Evolutionary conservation across 139 green algal genomes (phyloP).

Genomic region (Tetraselmis chui): DNA sequence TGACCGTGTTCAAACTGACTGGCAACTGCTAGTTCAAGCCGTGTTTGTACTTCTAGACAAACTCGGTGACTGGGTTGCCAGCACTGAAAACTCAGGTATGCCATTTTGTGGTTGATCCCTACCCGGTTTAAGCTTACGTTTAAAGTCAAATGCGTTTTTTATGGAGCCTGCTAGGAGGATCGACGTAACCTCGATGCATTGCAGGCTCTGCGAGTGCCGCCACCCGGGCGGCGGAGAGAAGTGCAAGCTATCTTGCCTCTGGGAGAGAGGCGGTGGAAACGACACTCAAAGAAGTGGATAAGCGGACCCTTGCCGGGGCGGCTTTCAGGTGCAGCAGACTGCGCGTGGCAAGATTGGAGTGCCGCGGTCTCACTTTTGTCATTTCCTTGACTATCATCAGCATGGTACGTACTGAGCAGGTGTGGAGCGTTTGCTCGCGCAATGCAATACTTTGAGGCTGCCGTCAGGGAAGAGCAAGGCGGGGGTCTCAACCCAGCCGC

Average conservation of each 20-base stretch:
- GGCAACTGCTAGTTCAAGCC: constrained; percentile 37
- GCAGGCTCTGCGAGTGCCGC: neutral
- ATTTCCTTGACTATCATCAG: too few relatives aligned
- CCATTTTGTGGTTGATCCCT: too few relatives aligned
- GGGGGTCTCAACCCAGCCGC: constrained; percentile 71
- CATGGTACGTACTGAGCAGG: too few relatives aligned
- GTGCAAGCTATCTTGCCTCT: neutral
- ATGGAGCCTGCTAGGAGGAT: too few relatives aligned
- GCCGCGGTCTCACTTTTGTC: too few relatives aligned
- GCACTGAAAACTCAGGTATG: neutral
- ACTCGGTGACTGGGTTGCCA: constrained; percentile 55
- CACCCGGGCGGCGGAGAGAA: neutral
- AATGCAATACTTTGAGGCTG: constrained; percentile 78
- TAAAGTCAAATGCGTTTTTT: too few relatives aligned
- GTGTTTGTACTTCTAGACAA: constrained; percentile 82
- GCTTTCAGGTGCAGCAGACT: constrained; percentile 29
- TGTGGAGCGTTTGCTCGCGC: constrained; percentile 78
- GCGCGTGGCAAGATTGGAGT: neutral
- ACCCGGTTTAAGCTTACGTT: too few relatives aligned
- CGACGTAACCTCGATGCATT: too few relatives aligned
- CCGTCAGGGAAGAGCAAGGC: constrained; percentile 49
- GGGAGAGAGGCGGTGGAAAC: neutral
- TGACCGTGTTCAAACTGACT: neutral
- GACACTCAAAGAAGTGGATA: neutral
- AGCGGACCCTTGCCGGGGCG: constrained; percentile 40